phyloP scores from a whole-genome alignment of 202 grass and related monocot species.

The Hordeum pubiflorum region DNA sequence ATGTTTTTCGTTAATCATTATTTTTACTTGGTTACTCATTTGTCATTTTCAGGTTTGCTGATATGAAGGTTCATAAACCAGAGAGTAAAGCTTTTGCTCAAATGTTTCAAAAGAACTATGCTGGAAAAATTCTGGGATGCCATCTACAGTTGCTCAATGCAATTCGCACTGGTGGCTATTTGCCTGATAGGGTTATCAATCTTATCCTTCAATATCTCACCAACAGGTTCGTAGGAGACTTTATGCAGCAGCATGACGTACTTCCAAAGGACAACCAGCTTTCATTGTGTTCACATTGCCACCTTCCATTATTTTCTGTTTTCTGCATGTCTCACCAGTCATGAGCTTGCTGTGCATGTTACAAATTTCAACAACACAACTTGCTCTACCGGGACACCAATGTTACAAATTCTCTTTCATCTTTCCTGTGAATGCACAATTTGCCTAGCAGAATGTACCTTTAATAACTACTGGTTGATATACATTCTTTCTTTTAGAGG shows the following conservation, averaged over 20 bases:
- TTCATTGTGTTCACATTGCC: neutral
- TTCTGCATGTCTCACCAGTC: neutral
- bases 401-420: neutral
- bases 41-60: conserved; percentile 52
- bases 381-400: neutral
- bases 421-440: neutral
- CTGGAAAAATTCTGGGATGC: conserved; percentile 77
- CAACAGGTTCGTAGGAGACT: conserved; percentile 47
- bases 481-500: neutral
- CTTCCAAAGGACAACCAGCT: neutral
- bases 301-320: conserved; percentile 11
- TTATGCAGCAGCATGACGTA: neutral
- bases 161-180: conserved; percentile 76
- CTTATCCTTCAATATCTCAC: conserved; percentile 87
- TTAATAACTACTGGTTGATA: neutral
- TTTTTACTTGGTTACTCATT: conserved; percentile 2
- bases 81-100: conserved; percentile 85
- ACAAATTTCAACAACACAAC: neutral
- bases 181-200: conserved; percentile 79
- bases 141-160: conserved; percentile 74
- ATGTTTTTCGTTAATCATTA: conserved; percentile 3
- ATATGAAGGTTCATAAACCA: conserved; percentile 77
- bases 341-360: neutral
- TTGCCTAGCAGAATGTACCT: neutral
- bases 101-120: conserved; percentile 78